Conservation (phyloP, 2,329 filamentous ascomycete genomes). For the Pseudocercospora pini-densiflorae region DNA sequence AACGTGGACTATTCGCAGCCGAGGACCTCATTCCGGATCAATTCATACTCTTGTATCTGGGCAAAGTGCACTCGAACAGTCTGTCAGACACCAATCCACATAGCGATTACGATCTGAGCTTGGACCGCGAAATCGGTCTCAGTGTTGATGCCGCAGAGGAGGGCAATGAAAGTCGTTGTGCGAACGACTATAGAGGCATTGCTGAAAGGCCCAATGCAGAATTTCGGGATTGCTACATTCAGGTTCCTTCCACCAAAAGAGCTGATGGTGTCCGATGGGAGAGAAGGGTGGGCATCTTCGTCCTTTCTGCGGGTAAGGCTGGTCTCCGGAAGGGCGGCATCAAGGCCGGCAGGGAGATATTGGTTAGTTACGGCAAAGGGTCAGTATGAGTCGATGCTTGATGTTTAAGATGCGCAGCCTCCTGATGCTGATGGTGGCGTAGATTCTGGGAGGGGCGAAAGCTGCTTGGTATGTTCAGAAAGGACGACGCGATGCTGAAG, state of each 20-base stretch:
- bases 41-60: slow-evolving; percentile 57
- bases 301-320: slow-evolving; percentile 54
- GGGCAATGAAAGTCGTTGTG: slow-evolving; percentile 58
- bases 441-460: slow-evolving; percentile 38
- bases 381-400: slow-evolving; percentile 1
- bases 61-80: slow-evolving; percentile 51
- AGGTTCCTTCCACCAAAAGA: slow-evolving; percentile 44
- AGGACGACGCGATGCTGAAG: slow-evolving; percentile 35
- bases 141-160: slow-evolving; percentile 54
- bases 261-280: slow-evolving; percentile 46
- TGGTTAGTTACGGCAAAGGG: slow-evolving; percentile 53
- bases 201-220: slow-evolving; percentile 45
- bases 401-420: not conserved
- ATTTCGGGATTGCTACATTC: slow-evolving; percentile 43
- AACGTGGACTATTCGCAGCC: slow-evolving; percentile 55
- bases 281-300: slow-evolving; percentile 56
- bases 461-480: slow-evolving; percentile 32
- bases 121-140: slow-evolving; percentile 55
- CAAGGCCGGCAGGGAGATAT: slow-evolving; percentile 54
- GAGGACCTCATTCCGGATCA: slow-evolving; percentile 49
- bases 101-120: slow-evolving; percentile 57
- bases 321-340: slow-evolving; percentile 54
- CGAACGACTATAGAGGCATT: slow-evolving; percentile 60
- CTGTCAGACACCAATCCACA: slow-evolving; percentile 49
- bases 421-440: not conserved